A percentile compares a stretch with the other conserved stretches of the same genome.
Conservation (phyloP, 139 green algal species). For the Auxenochlorella pyrenoidosa region DNA sequence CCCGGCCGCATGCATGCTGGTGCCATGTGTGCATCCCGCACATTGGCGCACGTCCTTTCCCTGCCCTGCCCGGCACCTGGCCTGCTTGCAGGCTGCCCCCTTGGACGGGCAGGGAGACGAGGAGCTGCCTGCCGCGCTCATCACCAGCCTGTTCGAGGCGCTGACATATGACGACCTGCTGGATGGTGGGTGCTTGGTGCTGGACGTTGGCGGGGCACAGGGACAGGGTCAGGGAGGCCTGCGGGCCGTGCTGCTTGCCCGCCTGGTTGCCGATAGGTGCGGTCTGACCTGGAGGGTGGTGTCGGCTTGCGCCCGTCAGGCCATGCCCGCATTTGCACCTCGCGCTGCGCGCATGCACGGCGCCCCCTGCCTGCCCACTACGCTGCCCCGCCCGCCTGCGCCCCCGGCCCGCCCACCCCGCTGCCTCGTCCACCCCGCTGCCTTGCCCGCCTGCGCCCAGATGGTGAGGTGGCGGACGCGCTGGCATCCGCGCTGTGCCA, state of each 20-base stretch:
- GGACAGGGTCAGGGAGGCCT: not conserved
- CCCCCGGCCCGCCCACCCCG: too few species aligned
- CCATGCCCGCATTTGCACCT: too few species aligned
- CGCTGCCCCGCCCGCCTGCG: too few species aligned
- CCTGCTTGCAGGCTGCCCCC: not conserved
- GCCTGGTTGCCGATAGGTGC: not conserved
- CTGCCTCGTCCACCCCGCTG: too few species aligned
- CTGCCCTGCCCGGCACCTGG: too few species aligned
- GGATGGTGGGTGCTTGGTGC: slow-evolving; percentile 1
- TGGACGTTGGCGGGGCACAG: too few species aligned
- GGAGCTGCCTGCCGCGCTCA: slow-evolving; percentile 12
- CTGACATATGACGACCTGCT: slow-evolving; percentile 39
- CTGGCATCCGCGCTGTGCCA: slow-evolving; percentile 40
- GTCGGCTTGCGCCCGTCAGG: too few species aligned
- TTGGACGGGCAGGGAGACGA: not conserved
- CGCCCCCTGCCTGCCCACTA: not conserved
- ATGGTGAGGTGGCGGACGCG: slow-evolving; percentile 34
- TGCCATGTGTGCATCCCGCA: too few species aligned
- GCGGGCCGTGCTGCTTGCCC: not conserved
- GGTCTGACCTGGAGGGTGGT: too few species aligned
- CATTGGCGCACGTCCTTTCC: not conserved
- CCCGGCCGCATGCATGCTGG: too few species aligned
- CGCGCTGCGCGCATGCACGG: too few species aligned
- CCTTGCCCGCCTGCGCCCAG: too few species aligned
- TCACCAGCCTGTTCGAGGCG: slow-evolving; percentile 50